Conservation (phyloP, 345 rosid species). For the Syzygium aqueum region DNA sequence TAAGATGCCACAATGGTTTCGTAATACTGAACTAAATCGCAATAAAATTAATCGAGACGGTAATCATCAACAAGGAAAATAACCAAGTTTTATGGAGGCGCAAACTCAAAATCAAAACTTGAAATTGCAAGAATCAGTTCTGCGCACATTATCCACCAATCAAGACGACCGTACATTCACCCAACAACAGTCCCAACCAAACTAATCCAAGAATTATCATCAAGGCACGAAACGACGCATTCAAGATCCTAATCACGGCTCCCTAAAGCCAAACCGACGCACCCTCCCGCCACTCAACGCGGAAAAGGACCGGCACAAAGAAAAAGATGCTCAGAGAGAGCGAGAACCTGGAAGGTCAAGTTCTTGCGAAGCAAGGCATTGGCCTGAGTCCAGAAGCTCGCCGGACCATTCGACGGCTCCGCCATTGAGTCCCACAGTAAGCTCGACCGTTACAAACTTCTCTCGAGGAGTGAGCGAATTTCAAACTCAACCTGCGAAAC, state of each 20-base stretch:
- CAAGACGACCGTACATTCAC: background rate
- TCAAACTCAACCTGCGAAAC: background rate
- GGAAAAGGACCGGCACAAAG: background rate
- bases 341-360: constrained; percentile 66
- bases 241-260: background rate
- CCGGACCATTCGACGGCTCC: constrained; percentile 21
- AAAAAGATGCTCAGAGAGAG: background rate
- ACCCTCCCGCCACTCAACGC: background rate
- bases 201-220: background rate
- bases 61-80: background rate
- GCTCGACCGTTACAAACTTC: background rate
- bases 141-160: background rate
- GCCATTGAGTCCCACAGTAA: constrained; percentile 18
- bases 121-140: background rate
- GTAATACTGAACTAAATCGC: background rate
- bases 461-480: background rate
- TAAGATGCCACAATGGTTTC: background rate
- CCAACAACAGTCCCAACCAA: background rate
- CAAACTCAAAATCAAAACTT: background rate
- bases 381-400: constrained; percentile 65
- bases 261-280: background rate
- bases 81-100: background rate
- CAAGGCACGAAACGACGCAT: background rate
- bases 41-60: background rate
- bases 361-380: constrained; percentile 84